Percentiles rank a stretch among this genome's conserved stretches.
phyloP scores from a whole-genome alignment of 371 early-diverging fungal genomes.

The Syncephalastrum racemosum region DNA sequence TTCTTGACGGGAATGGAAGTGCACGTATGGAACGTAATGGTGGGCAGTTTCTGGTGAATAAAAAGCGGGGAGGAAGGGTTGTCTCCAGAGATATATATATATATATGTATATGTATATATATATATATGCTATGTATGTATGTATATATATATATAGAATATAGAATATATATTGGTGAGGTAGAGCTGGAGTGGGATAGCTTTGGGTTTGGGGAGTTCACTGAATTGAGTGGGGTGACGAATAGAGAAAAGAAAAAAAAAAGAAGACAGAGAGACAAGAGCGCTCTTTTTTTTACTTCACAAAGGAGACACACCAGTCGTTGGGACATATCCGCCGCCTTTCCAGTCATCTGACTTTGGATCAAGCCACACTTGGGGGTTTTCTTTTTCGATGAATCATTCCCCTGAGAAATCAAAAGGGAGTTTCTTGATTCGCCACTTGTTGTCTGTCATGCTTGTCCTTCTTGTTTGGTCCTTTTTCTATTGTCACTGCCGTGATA shows the following conservation, averaged over 20 bases:
- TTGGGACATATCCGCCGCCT: too few relatives aligned
- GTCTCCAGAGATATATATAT: too few relatives aligned
- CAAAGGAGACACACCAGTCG: too few relatives aligned
- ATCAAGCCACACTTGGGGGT: too few relatives aligned
- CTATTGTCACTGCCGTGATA: too few relatives aligned
- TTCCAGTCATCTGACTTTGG: too few relatives aligned
- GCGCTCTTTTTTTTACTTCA: slow-evolving; percentile 2
- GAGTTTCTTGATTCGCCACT: not conserved
- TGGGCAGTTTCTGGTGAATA: slow-evolving; percentile 2
- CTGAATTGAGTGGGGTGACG: not conserved
- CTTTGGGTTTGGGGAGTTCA: not conserved
- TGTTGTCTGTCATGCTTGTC: not conserved
- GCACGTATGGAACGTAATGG: slow-evolving; percentile 6
- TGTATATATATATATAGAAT: not conserved
- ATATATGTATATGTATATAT: not conserved
- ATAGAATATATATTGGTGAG: not conserved
- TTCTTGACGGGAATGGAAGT: slow-evolving; percentile 15
- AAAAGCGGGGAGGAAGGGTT: too few relatives aligned
- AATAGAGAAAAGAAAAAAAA: not conserved
- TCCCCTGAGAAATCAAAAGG: not conserved
- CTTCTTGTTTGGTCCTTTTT: not conserved
- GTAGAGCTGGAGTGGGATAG: too few relatives aligned
- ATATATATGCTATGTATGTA: not conserved
- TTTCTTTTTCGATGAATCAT: slow-evolving; percentile 2
- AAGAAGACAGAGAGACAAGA: not conserved